Base-by-base conservation (phyloP, 169 alveolate genomes). In the Eimeria falciformis region DNA sequence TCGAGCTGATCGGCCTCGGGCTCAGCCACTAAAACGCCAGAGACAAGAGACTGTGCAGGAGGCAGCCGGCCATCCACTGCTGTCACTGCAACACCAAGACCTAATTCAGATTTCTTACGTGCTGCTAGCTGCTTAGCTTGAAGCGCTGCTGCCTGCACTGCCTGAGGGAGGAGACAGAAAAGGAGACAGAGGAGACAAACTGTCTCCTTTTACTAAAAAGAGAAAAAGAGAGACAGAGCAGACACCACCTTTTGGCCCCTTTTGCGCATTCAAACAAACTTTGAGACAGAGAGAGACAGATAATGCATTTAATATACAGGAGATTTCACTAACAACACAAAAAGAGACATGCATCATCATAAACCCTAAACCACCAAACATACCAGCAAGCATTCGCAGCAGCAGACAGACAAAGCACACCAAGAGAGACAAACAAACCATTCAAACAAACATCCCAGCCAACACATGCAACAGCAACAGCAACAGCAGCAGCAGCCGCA, bases 111-210 rank as follows among this genome's bases (percentile, higher is more conserved):
- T 33, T 79, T 79, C 88, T 79, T 79, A 5, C 58, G 56, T 12
- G 56, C 88, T 2, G 88, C 88, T 46, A 79, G 73, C 46, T 45
- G 40, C 73, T 79, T 79, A 43, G 88, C 88, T 50, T 79, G 88
- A 0, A 37, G 40, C 6, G 88, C 88, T 2, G 88, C 88, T 9
- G 88, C 58, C 33, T 79, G 88, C 18, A 79, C 88, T 17, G 88
- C 88, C 88, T 79, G 85, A 23, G 65, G 53, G 43, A 45, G 23
- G 27, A 65, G 37, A 14, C 77, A 65, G 33, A 12, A 65, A 3
- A 1, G 25, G 0, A 5, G 18, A 33, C 66, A 75, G 2, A 33
- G 40, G 40, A 33, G 40, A 33, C 40, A 33, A 33, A 33, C 40
- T 33, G 40, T 33, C 40, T 33, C 9, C 81, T 9, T n/a, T 21